phyloP scores from a whole-genome alignment of 495 filamentous ascomycete genomes.

The Aspergillus bridgeri region DNA sequence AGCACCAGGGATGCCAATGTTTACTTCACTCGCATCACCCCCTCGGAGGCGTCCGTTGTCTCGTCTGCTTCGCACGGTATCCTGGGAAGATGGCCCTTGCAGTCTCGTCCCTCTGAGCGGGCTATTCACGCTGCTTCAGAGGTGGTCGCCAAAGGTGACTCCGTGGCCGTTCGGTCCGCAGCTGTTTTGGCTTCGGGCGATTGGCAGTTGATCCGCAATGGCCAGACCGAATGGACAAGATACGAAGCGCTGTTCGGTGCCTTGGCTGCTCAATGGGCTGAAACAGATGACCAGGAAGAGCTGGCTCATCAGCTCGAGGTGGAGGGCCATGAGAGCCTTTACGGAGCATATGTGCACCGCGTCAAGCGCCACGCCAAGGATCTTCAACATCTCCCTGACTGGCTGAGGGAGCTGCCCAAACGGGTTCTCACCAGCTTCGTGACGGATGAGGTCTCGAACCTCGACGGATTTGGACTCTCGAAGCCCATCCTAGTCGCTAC shows the following conservation, averaged over 20 bases:
- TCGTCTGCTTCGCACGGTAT: conserved; percentile 76
- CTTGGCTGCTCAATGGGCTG: conserved; percentile 74
- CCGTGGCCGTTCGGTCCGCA: conserved; percentile 75
- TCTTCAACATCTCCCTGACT: conserved; percentile 73
- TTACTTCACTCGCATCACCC: conserved; percentile 79
- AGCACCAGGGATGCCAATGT: conserved; percentile 76
- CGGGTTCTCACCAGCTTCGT: conserved; percentile 69
- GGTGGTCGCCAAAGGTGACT: conserved; percentile 63
- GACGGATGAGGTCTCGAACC: conserved; percentile 52
- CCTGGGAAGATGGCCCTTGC: conserved; percentile 66
- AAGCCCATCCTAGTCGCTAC: conserved; percentile 83
- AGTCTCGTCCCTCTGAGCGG: conserved; percentile 33
- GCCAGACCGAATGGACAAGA: conserved; percentile 74
- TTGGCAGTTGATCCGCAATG: conserved; percentile 80
- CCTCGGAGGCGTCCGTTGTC: conserved; percentile 65
- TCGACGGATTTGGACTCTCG: conserved; percentile 83
- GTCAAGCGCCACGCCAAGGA: conserved; percentile 78
- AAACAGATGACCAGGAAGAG: conserved; percentile 62
- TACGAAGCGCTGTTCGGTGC: conserved; percentile 75
- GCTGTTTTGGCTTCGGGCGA: conserved; percentile 68
- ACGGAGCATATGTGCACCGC: conserved; percentile 81
- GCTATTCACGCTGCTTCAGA: conserved; percentile 74
- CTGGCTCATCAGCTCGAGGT: conserved; percentile 77
- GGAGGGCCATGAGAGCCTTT: conserved; percentile 77
- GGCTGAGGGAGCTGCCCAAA: conserved; percentile 60